phyloP scores from a whole-genome alignment of 1,139 yeast genomes.

The Dujonia santamariae region DNA sequence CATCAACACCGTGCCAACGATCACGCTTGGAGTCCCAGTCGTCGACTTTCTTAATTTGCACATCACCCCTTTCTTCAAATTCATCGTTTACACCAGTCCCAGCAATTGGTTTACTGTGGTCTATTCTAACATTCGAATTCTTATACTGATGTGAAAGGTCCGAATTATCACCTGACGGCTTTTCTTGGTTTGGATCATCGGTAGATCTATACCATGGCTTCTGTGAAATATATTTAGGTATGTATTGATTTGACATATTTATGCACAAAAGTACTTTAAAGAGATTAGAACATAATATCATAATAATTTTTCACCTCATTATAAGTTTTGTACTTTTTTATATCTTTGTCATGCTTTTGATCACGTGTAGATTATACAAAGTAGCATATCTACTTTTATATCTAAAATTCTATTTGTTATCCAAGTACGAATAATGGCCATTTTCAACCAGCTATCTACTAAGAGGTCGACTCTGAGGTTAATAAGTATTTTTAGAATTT shows the following conservation, averaged over 20 bases:
- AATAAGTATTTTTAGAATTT: too few relatives aligned
- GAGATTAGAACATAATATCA: too few relatives aligned
- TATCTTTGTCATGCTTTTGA: too few relatives aligned
- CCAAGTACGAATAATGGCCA: too few relatives aligned
- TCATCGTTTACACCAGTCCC: conserved; percentile 35
- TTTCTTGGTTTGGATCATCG: conserved; percentile 11
- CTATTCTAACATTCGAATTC: conserved; percentile 16
- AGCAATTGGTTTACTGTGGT: conserved; percentile 28
- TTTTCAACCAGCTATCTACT: too few relatives aligned
- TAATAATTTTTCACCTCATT: not conserved
- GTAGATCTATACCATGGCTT: conserved; percentile 29
- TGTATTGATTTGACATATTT: conserved; percentile 10
- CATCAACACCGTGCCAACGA: conserved; percentile 74
- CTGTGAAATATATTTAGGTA: conserved; percentile 29
- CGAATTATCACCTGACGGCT: conserved; percentile 14
- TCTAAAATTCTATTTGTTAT: too few relatives aligned
- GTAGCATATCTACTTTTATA: too few relatives aligned
- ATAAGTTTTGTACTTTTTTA: too few relatives aligned
- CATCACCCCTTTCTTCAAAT: conserved; percentile 14
- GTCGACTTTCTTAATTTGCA: conserved; percentile 33
- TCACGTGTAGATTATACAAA: too few relatives aligned
- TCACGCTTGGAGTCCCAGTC: conserved; percentile 71
- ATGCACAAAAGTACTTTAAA: too few relatives aligned
- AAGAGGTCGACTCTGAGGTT: too few relatives aligned
- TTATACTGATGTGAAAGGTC: conserved; percentile 25